Base-by-base conservation (phyloP, 768 basidiomycete species). In the Leccinum ochraceum region DNA sequence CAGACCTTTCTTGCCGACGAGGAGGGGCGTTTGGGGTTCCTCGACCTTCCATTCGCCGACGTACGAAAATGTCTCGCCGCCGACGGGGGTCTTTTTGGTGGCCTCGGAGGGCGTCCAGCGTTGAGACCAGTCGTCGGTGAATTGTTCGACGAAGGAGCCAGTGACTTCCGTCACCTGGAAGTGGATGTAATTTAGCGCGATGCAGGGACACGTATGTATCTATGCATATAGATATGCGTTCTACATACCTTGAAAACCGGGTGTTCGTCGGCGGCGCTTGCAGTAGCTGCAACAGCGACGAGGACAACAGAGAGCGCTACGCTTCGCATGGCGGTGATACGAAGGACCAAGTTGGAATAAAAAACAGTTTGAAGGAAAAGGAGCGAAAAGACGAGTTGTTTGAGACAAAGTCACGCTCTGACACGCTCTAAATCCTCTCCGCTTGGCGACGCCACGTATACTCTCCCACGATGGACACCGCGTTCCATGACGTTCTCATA, bases 41-140 rank as follows among this genome's bases (percentile, higher is more conserved):
- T 98, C 95, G 69, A 98, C 94, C 66, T 87, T 83, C 97, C 97
- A 99, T 73, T 94, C 86, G 71, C 97, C 97, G 72, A 98, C 95
- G 75, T 98, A 97, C 71, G 90, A 92, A 81, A 95, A 97, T 42
- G 88, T 98, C 82, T 99, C 97, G 65, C 91, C 88, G 64, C 94
- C 93, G 58, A 93, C 92, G 54, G 94, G 89, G 14, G 94, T 96
- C 86, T 96, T 95, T 84, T 98, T 98, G 67, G 95, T 98, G 8
- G 97, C 97, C 74, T 94, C 89, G 5, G 95, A 98, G 39, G 95
- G 88, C 54, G 92, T 94, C 96, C 97, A 99, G 59, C 95, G 90
- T 63, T 89, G 82, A 13, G 87, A 71, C 89, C 94, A 96, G 77
- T 92, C 89, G 53, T 88, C 86, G 17, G 88, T 91, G 83, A 98